Conservation (phyloP, 352 stramenopile genomes). For the Lagenidium giganteum region DNA sequence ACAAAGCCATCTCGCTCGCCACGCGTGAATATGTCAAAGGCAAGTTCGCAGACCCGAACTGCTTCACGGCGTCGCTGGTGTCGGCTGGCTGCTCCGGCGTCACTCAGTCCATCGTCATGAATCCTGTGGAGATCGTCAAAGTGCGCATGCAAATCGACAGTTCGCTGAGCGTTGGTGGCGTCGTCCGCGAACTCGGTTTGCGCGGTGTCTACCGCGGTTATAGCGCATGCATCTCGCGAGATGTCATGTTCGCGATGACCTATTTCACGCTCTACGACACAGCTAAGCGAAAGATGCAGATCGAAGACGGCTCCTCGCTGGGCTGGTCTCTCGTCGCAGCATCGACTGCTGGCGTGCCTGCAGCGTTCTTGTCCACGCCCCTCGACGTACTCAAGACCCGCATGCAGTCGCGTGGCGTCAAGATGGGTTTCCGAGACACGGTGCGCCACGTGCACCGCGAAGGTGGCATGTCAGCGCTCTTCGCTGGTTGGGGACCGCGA, state of each 20-base stretch:
- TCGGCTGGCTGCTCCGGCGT: conserved; percentile 65
- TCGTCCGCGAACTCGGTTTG: conserved; percentile 60
- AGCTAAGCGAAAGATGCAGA: conserved; percentile 53
- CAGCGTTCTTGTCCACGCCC: conserved; percentile 71
- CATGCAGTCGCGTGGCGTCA: conserved; percentile 65
- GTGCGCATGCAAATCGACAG: conserved; percentile 83
- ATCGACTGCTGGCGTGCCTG: conserved; percentile 62
- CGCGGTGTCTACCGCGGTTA: conserved; percentile 71
- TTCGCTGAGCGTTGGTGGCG: conserved; percentile 36
- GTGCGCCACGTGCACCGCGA: conserved; percentile 45
- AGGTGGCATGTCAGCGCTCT: conserved; percentile 48
- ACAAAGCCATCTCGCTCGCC: conserved; percentile 77
- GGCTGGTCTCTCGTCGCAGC: conserved; percentile 67
- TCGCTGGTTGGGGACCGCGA: conserved; percentile 63
- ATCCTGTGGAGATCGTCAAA: conserved; percentile 80
- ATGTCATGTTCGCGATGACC: conserved; percentile 72
- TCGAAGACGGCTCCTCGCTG: conserved; percentile 65
- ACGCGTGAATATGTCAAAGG: conserved; percentile 76
- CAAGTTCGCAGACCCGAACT: conserved; percentile 67
- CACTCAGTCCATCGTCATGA: conserved; percentile 79
- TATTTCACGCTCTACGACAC: conserved; percentile 82
- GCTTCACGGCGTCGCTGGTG: conserved; percentile 61
- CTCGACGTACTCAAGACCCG: conserved; percentile 77
- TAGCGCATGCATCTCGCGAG: conserved; percentile 56
- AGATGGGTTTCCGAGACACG: conserved; percentile 39